These are phyloP conservation scores for Rosa hybrid DNA, from an alignment of 331 rosid species.

Conservation along the genomic window DNA sequence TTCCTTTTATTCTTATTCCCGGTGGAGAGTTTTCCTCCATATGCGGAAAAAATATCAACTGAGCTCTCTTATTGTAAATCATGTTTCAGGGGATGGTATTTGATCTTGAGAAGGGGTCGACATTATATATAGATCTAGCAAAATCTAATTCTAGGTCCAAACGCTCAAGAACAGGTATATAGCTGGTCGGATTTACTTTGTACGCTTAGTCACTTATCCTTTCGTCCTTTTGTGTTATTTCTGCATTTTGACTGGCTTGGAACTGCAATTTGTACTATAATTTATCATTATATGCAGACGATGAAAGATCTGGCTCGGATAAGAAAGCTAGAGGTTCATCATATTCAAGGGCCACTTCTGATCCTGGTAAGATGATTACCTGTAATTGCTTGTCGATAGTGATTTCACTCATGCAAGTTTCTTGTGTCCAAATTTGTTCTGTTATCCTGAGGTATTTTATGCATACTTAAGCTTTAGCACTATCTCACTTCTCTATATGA, in stretches of 20 bases:
- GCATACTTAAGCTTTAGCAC: slow-evolving; percentile 3
- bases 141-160: slow-evolving; percentile 92
- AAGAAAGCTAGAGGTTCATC: slow-evolving; percentile 79
- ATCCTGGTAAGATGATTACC: slow-evolving; percentile 61
- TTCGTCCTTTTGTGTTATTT: not conserved
- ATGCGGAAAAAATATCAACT: slow-evolving; percentile 1
- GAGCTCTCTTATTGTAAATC: slow-evolving; percentile 17
- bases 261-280: slow-evolving; percentile 22
- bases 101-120: slow-evolving; percentile 92
- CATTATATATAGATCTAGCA: slow-evolving; percentile 86
- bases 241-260: slow-evolving; percentile 6
- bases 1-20: not conserved
- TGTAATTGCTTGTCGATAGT: slow-evolving; percentile 17
- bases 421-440: slow-evolving; percentile 14
- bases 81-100: slow-evolving; percentile 88
- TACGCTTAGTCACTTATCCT: not conserved
- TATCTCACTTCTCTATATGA: not conserved
- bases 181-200: slow-evolving; percentile 2
- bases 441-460: slow-evolving; percentile 15
- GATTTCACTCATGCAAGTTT: slow-evolving; percentile 3
- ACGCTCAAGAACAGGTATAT: slow-evolving; percentile 69
- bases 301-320: slow-evolving; percentile 66
- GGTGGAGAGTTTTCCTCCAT: not conserved
- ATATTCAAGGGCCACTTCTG: slow-evolving; percentile 55
- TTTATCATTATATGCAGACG: slow-evolving; percentile 53